Evolutionary conservation across 306 rosid genomes (phyloP).

Genomic region (Prunus kanzakura): DNA sequence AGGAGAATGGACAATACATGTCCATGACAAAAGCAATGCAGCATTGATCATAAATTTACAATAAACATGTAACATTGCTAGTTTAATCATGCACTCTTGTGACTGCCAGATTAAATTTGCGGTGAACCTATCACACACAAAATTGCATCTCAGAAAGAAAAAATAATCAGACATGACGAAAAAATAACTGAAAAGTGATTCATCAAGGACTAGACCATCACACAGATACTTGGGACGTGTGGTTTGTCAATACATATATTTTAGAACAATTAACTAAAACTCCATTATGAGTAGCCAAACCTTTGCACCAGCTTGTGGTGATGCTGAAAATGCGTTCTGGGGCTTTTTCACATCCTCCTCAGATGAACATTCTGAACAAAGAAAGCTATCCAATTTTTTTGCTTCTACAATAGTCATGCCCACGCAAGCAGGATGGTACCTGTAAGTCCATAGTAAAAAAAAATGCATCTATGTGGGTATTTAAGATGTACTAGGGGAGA

Average conservation of each 20-base stretch:
- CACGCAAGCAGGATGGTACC: slow-evolving; percentile 99
- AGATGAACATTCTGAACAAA: slow-evolving; percentile 80
- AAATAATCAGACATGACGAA: neutral
- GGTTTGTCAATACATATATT: neutral
- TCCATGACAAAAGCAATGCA: neutral
- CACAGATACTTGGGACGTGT: neutral
- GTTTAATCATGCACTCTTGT: neutral
- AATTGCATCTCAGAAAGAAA: too few species aligned
- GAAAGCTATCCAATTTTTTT: slow-evolving; percentile 71
- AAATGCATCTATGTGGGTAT: neutral
- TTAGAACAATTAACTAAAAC: neutral
- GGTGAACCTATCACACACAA: too few species aligned
- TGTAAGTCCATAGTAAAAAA: slow-evolving; percentile 28
- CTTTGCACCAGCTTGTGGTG: slow-evolving; percentile 29
- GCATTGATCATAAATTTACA: neutral
- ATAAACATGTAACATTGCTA: neutral
- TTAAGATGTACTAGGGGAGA: neutral
- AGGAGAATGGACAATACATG: neutral
- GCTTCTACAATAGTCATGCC: slow-evolving; percentile 85
- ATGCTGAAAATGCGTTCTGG: slow-evolving; percentile 38
- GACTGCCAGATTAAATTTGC: too few species aligned
- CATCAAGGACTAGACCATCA: neutral
- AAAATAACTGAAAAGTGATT: neutral
- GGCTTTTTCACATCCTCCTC: slow-evolving; percentile 65
- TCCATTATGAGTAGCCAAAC: slow-evolving; percentile 31